Base-by-base conservation (phyloP, 768 basidiomycete genomes). In the Rhodocollybia butyracea region DNA sequence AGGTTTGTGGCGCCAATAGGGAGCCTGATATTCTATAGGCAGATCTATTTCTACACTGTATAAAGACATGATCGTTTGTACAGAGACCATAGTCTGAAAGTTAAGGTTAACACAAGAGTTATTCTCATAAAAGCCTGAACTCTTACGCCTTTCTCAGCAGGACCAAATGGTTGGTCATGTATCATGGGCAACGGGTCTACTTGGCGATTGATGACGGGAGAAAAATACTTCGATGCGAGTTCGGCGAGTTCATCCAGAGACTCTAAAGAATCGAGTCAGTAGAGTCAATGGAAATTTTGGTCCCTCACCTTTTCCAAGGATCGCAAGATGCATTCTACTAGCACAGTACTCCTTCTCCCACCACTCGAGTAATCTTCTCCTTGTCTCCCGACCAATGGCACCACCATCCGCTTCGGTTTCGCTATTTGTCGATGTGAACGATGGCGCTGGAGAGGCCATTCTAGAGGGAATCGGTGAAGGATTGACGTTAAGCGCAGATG, bases 51-150 rank as follows among this genome's bases (percentile, higher is more conserved):
- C 94, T 48, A 96, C 61, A 0, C 82, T 85, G 63, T 92, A 88
- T 70, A 93, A 85, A 22, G 87, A 81, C 86, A 91, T 92, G 60
- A 98, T 81, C 0, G 93, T 95, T 69, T 94, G 88, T n/a, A 88
- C 82, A 46, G 83, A 88, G 8, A 97, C 86, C 57, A 93, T 76
- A 2, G 89, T 89, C 84, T 91, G 58, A 48, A 64, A 66, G 10
- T 67, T 19, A 60, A 51, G 40, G 57, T 43, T 45, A 19, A 8
- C 15, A 4, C 11, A 7, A 13, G 11, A 22, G 13, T 27, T 15
- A 15, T 34, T 50, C 8, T 17, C 59, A 59, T 43, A 51, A 31
- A 56, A 30, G 36, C 47, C 13, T 27, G 26, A 31, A 22, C 27
- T 79, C 86, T 63, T 71, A 90, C 90, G 34, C 86, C 85, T 69